Evolutionary conservation across 2,329 filamentous ascomycete species (phyloP).

Genomic region (Volutella citrinella): DNA sequence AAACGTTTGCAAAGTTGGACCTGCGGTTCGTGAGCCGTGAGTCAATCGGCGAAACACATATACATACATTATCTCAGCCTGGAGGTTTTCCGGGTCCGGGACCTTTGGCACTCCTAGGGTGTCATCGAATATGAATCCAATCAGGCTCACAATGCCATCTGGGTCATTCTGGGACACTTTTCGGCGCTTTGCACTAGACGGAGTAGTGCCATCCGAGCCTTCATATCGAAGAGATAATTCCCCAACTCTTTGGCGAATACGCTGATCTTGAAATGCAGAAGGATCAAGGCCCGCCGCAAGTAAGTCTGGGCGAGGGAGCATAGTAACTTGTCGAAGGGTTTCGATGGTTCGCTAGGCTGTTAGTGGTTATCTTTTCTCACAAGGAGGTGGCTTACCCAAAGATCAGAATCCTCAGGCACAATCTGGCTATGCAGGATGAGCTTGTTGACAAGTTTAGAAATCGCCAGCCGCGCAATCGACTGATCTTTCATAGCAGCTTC

Average conservation of each 20-base stretch:
- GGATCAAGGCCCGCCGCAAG: conserved; percentile 25
- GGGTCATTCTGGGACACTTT: conserved; percentile 21
- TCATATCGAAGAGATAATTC: conserved; percentile 25
- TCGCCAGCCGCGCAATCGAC: conserved; percentile 37
- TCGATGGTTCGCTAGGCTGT: conserved; percentile 30
- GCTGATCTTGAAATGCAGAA: conserved; percentile 26
- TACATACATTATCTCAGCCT: too few species aligned
- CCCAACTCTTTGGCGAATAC: conserved; percentile 28
- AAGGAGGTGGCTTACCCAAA: conserved; percentile 41
- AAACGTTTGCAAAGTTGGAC: conserved; percentile 41
- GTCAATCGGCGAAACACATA: too few species aligned
- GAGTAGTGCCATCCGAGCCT: conserved; percentile 18
- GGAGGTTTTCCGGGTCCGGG: conserved; percentile 21
- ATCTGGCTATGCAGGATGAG: conserved; percentile 34
- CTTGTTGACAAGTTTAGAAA: conserved; percentile 42
- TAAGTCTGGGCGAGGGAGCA: conserved; percentile 12
- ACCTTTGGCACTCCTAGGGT: conserved; percentile 25
- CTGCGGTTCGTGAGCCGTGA: conserved; percentile 26
- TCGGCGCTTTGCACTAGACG: conserved; percentile 25
- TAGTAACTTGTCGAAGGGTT: conserved; percentile 26
- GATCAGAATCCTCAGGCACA: conserved; percentile 35
- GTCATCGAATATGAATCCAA: conserved; percentile 23
- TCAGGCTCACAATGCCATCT: conserved; percentile 18
- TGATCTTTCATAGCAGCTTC: conserved; percentile 31
- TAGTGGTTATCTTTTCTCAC: too few species aligned